Evolutionary conservation across 1,284 basidiomycete genomes (phyloP).

Genomic region (Malassezia dermatis): DNA sequence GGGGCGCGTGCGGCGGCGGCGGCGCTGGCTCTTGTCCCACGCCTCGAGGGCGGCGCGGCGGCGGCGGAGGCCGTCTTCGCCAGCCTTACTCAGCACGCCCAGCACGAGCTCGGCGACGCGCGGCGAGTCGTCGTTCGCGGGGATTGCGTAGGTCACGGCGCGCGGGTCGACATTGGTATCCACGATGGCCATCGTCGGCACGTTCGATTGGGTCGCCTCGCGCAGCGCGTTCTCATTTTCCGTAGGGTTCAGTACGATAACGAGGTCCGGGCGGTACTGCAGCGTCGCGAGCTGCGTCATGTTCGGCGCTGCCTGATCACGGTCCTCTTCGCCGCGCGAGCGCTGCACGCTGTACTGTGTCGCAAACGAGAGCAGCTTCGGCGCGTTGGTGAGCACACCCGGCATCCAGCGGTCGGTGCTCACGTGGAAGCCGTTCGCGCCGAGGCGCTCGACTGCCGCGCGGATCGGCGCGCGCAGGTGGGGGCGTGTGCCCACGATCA

Average conservation of each 20-base stretch:
- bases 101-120: slow-evolving; percentile 80
- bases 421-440: slow-evolving; percentile 60
- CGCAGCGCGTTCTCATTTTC: slow-evolving; percentile 57
- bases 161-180: slow-evolving; percentile 94
- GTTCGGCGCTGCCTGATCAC: slow-evolving; percentile 17
- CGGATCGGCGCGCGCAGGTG: slow-evolving; percentile 66
- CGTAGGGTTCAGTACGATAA: slow-evolving; percentile 77
- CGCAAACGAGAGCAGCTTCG: slow-evolving; percentile 52
- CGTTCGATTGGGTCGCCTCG: slow-evolving; percentile 49
- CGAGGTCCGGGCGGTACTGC: slow-evolving; percentile 70
- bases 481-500: slow-evolving; percentile 79
- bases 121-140: slow-evolving; percentile 88
- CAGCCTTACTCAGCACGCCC: slow-evolving; percentile 82
- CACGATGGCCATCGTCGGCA: slow-evolving; percentile 58
- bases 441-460: slow-evolving; percentile 70
- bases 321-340: slow-evolving; percentile 11
- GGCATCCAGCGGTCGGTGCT: slow-evolving; percentile 76
- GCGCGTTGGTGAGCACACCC: slow-evolving; percentile 82
- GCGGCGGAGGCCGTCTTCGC: slow-evolving; percentile 49
- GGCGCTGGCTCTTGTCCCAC: slow-evolving; percentile 28
- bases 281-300: slow-evolving; percentile 52
- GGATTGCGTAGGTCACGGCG: slow-evolving; percentile 93
- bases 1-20: slow-evolving; percentile 4
- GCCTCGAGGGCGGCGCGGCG: slow-evolving; percentile 28
- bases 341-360: slow-evolving; percentile 22